phyloP scores from a whole-genome alignment of 192 early-diverging fungal genomes.

The Obelidium mucronatum region DNA sequence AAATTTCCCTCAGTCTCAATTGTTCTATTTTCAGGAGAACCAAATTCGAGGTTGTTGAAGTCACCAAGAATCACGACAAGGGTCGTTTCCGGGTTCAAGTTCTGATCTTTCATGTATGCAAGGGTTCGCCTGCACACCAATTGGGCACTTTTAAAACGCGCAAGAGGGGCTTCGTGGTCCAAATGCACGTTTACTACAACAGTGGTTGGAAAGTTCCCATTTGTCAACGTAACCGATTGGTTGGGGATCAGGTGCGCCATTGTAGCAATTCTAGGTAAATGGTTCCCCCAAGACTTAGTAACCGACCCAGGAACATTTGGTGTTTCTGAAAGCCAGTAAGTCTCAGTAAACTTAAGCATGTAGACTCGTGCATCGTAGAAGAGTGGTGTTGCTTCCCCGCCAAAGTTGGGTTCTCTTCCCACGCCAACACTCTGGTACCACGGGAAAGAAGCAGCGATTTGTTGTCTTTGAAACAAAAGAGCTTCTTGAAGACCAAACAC shows the following conservation, averaged over 20 bases:
- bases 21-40: slow-evolving; percentile 7
- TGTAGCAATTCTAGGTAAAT: neutral
- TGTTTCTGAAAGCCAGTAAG: slow-evolving; percentile 13
- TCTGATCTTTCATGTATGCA: neutral
- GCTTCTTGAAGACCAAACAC: slow-evolving; percentile 15
- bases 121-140: neutral
- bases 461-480: slow-evolving; percentile 12
- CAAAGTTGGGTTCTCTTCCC: neutral
- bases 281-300: slow-evolving; percentile 10
- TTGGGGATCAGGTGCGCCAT: slow-evolving; percentile 8
- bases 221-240: neutral
- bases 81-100: neutral
- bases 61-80: slow-evolving; percentile 3
- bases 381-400: slow-evolving; percentile 5
- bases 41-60: neutral
- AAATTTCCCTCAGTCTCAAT: neutral
- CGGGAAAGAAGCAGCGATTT: slow-evolving; percentile 2
- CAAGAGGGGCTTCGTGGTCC: slow-evolving; percentile 13
- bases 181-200: slow-evolving; percentile 16
- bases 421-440: slow-evolving; percentile 17
- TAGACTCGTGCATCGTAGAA: slow-evolving; percentile 2
- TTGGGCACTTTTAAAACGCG: neutral
- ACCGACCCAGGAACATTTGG: slow-evolving; percentile 14
- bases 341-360: slow-evolving; percentile 8
- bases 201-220: neutral